Percentiles rank a stretch among this genome's conserved stretches.
Conservation (phyloP, 139 green algal genomes). For the Chlorella sp. region DNA sequence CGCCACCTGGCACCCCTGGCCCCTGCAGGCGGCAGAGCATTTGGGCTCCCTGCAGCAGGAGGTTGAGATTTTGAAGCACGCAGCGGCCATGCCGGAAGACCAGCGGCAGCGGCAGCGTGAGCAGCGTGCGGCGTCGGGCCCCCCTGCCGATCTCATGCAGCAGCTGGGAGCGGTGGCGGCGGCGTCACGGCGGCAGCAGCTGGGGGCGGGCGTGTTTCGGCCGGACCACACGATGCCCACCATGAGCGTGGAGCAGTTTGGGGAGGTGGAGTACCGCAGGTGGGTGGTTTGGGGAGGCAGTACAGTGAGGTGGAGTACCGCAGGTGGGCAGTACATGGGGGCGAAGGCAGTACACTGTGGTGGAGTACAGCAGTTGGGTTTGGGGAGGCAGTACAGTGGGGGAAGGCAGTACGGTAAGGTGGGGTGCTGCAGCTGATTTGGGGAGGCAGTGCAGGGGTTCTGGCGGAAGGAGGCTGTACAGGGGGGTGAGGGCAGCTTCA, state of each 20-base stretch:
- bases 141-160: conserved; percentile 39
- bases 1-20: neutral
- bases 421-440: too few species aligned
- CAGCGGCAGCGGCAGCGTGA: conserved; percentile 35
- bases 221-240: conserved; percentile 81
- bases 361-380: neutral
- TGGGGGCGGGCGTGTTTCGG: conserved; percentile 73
- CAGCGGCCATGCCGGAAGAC: conserved; percentile 36
- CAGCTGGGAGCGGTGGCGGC: conserved; percentile 36
- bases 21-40: conserved; percentile 42
- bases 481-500: too few species aligned
- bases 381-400: too few species aligned
- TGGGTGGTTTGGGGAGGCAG: neutral
- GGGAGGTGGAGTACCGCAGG: conserved; percentile 15
- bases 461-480: too few species aligned
- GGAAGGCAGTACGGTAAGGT: too few species aligned
- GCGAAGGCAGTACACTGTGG: neutral
- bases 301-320: neutral
- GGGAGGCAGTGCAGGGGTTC: too few species aligned
- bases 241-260: conserved; percentile 54
- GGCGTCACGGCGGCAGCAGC: neutral
- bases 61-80: conserved; percentile 61
- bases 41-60: conserved; percentile 63
- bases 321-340: neutral
- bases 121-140: neutral